Conservation (phyloP, 176 grass and related monocot species). For the Phoenix dactylifera region DNA sequence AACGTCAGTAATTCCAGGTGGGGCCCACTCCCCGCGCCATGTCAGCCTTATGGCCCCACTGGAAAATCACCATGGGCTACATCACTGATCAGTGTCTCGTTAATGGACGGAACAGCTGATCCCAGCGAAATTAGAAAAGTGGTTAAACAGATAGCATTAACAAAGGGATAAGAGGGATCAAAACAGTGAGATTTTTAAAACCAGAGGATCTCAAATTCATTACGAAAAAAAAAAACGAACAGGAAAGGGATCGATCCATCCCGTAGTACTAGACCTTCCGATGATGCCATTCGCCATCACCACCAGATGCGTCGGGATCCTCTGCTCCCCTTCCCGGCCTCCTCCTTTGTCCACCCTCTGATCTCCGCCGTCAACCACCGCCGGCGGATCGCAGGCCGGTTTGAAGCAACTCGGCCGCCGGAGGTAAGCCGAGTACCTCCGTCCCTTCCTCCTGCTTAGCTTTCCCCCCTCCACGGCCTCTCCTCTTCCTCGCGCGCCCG, state of each 20-base stretch:
- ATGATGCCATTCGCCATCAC: conserved; percentile 86
- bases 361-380: conserved; percentile 13
- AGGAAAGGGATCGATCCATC: background rate
- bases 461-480: no score
- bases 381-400: conserved; percentile 18
- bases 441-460: background rate
- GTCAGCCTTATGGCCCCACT: no score
- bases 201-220: background rate
- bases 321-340: background rate
- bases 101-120: no score
- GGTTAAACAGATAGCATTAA: no score
- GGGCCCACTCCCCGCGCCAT: no score
- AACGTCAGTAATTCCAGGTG: no score
- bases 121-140: no score
- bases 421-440: conserved; percentile 24
- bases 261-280: conserved; percentile 43
- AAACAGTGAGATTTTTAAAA: no score
- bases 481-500: no score
- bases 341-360: background rate
- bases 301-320: conserved; percentile 54
- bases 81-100: no score
- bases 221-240: background rate
- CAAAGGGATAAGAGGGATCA: no score
- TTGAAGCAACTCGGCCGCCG: conserved; percentile 52
- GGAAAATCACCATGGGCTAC: no score